phyloP scores from a whole-genome alignment of 1,284 basidiomycete species.

The Cutaneotrichosporon cyanovorans region DNA sequence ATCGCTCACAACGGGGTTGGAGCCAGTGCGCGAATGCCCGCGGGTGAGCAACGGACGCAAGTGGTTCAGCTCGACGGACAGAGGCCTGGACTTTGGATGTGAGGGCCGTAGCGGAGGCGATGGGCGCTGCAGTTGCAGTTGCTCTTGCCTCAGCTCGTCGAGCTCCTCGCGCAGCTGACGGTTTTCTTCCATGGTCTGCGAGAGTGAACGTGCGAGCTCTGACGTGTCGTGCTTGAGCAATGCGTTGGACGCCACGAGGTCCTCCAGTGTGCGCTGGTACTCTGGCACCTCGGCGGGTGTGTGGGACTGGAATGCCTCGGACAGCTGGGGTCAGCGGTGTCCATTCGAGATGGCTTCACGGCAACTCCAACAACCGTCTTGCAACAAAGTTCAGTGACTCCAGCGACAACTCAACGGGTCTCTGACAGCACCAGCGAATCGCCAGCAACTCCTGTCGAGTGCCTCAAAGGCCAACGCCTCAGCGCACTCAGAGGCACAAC shows the following conservation, averaged over 20 bases:
- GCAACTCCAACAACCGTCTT: too few species aligned
- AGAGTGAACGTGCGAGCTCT: constrained; percentile 64
- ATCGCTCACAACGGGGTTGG: constrained; percentile 5
- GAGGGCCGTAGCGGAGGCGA: neutral
- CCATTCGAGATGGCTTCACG: neutral
- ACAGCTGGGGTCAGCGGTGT: constrained; percentile 21
- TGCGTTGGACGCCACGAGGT: constrained; percentile 74
- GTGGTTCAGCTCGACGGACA: constrained; percentile 8
- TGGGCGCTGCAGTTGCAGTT: too few species aligned
- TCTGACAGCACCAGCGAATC: too few species aligned
- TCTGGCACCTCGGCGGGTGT: constrained; percentile 37
- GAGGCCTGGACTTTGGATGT: neutral
- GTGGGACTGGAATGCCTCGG: constrained; percentile 29
- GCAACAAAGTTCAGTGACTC: too few species aligned
- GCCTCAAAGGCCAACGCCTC: too few species aligned
- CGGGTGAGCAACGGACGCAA: constrained; percentile 4
- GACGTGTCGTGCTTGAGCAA: constrained; percentile 68
- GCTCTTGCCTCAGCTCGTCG: constrained; percentile 54
- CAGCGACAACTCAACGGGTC: too few species aligned
- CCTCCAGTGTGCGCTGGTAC: constrained; percentile 59
- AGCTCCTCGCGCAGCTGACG: constrained; percentile 62
- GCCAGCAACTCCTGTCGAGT: too few species aligned
- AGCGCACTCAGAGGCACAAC: too few species aligned
- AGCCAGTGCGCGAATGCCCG: constrained; percentile 4
- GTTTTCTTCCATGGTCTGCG: constrained; percentile 68